Percentiles rank a stretch among this genome's conserved stretches.
Evolutionary conservation across 176 grass and related monocot genomes (phyloP).

Genomic region (Areca catechu): DNA sequence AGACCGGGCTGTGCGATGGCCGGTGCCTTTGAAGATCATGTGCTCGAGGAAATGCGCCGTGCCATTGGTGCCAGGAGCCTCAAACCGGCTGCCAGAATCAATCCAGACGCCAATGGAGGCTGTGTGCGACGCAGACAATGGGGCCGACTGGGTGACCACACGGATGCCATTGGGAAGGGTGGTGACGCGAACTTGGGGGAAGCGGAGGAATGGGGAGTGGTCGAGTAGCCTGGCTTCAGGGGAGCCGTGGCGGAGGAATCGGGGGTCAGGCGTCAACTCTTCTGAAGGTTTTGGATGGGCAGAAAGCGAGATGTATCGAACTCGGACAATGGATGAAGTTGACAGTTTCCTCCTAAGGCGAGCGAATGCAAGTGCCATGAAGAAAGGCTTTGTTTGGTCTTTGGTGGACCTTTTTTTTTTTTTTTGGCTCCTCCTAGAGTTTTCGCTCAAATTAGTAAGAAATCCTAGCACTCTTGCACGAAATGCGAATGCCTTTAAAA

Average conservation of each 20-base stretch:
- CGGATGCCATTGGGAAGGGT: conserved; percentile 72
- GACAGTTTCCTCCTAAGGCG: conserved; percentile 6
- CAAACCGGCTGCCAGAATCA: conserved; percentile 89
- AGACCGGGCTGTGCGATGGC: conserved; percentile 41
- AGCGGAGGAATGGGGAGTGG: conserved; percentile 54
- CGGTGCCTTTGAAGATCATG: conserved; percentile 95
- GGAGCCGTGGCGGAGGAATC: conserved; percentile 69
- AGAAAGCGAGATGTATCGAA: conserved; percentile 23
- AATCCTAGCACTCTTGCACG: too few relatives aligned
- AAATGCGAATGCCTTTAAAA: too few relatives aligned
- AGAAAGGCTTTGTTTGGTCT: not conserved
- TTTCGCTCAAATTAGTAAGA: too few relatives aligned
- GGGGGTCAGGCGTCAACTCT: conserved; percentile 24
- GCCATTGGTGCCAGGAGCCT: conserved; percentile 76
- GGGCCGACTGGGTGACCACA: conserved; percentile 62
- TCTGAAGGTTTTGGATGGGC: conserved; percentile 21
- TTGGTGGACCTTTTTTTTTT: too few relatives aligned
- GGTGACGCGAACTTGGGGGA: conserved; percentile 53
- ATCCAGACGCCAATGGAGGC: conserved; percentile 90
- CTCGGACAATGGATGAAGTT: not conserved
- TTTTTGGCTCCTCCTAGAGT: too few relatives aligned
- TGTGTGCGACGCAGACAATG: conserved; percentile 41
- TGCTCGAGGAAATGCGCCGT: conserved; percentile 99
- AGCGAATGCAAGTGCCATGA: conserved; percentile 13
- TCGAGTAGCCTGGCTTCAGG: conserved; percentile 39